Conservation (phyloP, 352 stramenopile genomes). For the Phytophthora lateralis region DNA sequence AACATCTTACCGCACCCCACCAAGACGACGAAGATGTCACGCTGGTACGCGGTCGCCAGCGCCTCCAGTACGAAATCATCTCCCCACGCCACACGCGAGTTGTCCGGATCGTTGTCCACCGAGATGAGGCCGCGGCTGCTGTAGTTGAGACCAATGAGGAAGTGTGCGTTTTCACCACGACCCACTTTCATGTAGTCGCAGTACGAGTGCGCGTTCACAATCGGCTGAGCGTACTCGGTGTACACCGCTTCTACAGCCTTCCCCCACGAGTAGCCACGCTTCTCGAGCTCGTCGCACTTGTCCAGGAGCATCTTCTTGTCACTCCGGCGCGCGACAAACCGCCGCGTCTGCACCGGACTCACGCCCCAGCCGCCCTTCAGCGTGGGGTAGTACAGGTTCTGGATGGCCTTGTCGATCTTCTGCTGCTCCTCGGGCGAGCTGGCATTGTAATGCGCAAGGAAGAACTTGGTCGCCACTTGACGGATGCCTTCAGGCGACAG, state of each 20-base stretch:
- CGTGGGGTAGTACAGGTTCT: slow-evolving; percentile 86
- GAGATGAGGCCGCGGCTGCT: slow-evolving; percentile 77
- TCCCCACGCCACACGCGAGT: slow-evolving; percentile 85
- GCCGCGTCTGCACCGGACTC: slow-evolving; percentile 80
- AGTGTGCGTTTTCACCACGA: slow-evolving; percentile 75
- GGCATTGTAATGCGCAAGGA: slow-evolving; percentile 70
- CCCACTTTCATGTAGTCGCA: slow-evolving; percentile 88
- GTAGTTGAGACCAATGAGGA: slow-evolving; percentile 85
- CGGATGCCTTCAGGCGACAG: slow-evolving; percentile 71
- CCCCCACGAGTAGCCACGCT: slow-evolving; percentile 75
- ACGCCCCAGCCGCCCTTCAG: slow-evolving; percentile 85
- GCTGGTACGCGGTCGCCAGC: slow-evolving; percentile 85
- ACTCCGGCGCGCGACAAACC: slow-evolving; percentile 67
- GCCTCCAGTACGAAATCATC: slow-evolving; percentile 88
- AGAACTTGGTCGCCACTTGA: slow-evolving; percentile 77
- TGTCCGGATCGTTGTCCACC: slow-evolving; percentile 81
- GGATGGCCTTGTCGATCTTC: slow-evolving; percentile 85
- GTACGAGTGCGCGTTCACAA: slow-evolving; percentile 80
- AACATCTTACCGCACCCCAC: slow-evolving; percentile 90
- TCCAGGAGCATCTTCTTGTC: slow-evolving; percentile 80
- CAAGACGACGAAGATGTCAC: slow-evolving; percentile 89
- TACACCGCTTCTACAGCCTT: slow-evolving; percentile 83
- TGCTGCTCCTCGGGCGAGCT: slow-evolving; percentile 62
- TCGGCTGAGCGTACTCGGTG: slow-evolving; percentile 66
- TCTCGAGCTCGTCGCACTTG: slow-evolving; percentile 81